A percentile compares a stretch with the other conserved stretches of the same genome.
These are phyloP conservation scores for Sclerotinia spermophila DNA, from an alignment of 2,329 filamentous ascomycete species.

Conservation along the genomic window DNA sequence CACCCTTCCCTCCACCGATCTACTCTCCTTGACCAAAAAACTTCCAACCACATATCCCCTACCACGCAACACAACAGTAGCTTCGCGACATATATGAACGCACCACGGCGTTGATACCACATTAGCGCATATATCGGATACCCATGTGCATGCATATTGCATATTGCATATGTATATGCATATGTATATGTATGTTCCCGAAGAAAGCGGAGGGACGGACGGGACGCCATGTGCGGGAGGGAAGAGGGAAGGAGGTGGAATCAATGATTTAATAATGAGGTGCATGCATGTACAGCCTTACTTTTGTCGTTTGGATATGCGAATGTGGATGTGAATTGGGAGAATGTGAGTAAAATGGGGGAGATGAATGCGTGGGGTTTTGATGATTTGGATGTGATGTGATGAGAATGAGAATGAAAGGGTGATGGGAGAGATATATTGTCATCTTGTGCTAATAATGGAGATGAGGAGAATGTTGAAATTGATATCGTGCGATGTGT, in stretches of 20 bases:
- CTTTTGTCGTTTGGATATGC: background rate
- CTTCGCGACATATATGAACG: background rate
- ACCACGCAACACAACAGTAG: background rate
- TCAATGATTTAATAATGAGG: background rate
- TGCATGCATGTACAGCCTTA: background rate
- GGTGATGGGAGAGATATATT: background rate
- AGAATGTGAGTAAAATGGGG: background rate
- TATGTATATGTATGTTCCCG: background rate
- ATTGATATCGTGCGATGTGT: background rate
- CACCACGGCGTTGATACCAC: too few relatives aligned
- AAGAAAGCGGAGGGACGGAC: background rate
- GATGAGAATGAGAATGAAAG: background rate
- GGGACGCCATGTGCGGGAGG: conserved; percentile 11
- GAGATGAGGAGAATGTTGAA: too few relatives aligned
- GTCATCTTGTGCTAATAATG: background rate
- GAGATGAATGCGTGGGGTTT: background rate
- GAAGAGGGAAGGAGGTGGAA: background rate
- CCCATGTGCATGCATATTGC: background rate
- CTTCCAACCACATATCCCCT: background rate
- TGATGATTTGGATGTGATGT: background rate
- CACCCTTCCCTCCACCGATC: background rate
- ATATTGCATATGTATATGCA: background rate
- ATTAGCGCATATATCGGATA: background rate
- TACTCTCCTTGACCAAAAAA: background rate
- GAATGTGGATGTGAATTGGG: background rate